Base-by-base conservation (phyloP, 768 basidiomycete species). In the Pleurotus sapidus region DNA sequence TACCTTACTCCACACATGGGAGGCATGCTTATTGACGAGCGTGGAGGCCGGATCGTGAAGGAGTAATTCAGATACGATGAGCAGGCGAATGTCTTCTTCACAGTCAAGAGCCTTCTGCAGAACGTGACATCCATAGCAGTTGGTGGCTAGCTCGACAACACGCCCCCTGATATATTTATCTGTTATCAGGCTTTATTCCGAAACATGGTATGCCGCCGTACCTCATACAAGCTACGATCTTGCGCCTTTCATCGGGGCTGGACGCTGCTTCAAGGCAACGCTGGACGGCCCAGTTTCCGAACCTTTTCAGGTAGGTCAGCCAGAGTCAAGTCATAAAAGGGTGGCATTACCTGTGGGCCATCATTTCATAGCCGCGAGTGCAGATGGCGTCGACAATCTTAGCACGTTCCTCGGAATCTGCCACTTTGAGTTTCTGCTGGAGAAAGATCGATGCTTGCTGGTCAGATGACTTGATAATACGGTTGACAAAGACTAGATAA, bases 1-100 rank as follows among this genome's bases (percentile, higher is more conserved):
- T 60, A 89, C 89, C 80, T 93, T 93, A 73, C 90, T 92, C 91
- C 92, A 94, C 30, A 94, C 92, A 67, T 94, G 92, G 48, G 90
- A 91, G 1, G 91, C 91, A 67, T 94, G 92, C 68, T 94, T 94
- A 70, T 93, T 93, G 6, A 93, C 88, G 25, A 94, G 77, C 4
- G 92, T 94, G 67, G 90, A 83, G 1, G 90, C 89, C 6, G 91
- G 92, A 66, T 94, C 92, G 2, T 90, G 89, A 18, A 88, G 79
- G 45, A 94, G 81, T 42, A 94, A 80, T 68, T 94, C 92, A 2
- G 89, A 89, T 18, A 94, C 92, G 57, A 94, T 91, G 57, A 91
- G 70, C 34, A 93, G 72, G 37, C 91, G 80, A 43, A 93, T 86
- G 56, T 93, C 92, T 70, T 94, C 92, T 62, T 94, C 92, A 65